Conservation (phyloP, 805 yeast genomes). For the Yarrowia osloensis region DNA sequence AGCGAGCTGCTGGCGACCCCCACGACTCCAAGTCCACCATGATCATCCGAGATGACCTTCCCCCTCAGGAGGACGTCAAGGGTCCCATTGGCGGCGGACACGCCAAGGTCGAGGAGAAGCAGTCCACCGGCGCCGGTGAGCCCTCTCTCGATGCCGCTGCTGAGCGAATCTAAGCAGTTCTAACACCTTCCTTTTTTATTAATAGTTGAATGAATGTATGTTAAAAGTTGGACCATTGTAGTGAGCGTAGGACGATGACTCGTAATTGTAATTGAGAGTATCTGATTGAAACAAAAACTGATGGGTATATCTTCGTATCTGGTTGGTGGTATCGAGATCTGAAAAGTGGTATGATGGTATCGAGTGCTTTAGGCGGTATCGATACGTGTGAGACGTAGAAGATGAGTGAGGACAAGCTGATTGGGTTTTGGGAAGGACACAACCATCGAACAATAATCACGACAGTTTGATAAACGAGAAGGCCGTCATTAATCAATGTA, state of each 20-base stretch:
- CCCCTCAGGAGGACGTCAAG: conserved; percentile 1
- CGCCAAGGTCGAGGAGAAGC: background rate
- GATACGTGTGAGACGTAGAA: too few species aligned
- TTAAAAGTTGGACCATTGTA: background rate
- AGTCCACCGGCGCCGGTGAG: background rate
- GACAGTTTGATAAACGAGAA: too few species aligned
- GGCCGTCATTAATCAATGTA: too few species aligned
- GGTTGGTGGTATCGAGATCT: too few species aligned
- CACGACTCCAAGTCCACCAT: conserved; percentile 25
- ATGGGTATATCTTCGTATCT: background rate
- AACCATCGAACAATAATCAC: too few species aligned
- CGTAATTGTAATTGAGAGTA: too few species aligned
- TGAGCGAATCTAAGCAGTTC: background rate
- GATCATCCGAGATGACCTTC: conserved; percentile 22
- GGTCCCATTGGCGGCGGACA: conserved; percentile 16
- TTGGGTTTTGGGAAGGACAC: too few species aligned
- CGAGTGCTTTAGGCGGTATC: too few species aligned
- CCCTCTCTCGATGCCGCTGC: conserved; percentile 6
- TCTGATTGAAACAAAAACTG: too few species aligned
- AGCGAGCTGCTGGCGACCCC: conserved; percentile 17
- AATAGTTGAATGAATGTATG: conserved; percentile 9
- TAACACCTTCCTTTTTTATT: conserved; percentile 4
- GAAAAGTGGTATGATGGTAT: too few species aligned
- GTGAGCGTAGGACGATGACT: too few species aligned
- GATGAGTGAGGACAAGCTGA: too few species aligned